Evolutionary conservation across 768 basidiomycete species (phyloP).

Genomic region (Rhodotorula toruloides): DNA sequence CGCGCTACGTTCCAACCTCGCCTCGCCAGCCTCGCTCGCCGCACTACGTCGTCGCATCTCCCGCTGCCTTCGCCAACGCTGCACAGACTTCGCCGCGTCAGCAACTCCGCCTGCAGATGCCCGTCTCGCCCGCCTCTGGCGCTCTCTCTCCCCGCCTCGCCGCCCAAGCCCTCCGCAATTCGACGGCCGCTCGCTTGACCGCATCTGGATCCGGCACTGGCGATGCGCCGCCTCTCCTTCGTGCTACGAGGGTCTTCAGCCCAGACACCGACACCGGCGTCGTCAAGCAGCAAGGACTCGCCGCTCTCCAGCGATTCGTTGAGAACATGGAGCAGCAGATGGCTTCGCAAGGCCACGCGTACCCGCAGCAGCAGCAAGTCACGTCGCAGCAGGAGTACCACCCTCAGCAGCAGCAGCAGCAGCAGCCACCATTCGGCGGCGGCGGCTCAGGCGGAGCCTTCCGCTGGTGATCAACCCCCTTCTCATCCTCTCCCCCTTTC

Average conservation of each 20-base stretch:
- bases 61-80: background rate
- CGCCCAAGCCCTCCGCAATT: slow-evolving; percentile 33
- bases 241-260: slow-evolving; percentile 40
- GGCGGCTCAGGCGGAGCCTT: too few species aligned
- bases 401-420: background rate
- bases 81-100: background rate
- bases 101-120: slow-evolving; percentile 7
- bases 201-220: slow-evolving; percentile 16
- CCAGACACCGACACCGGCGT: slow-evolving; percentile 40
- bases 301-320: slow-evolving; percentile 42
- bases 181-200: slow-evolving; percentile 31
- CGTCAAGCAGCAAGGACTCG: slow-evolving; percentile 41
- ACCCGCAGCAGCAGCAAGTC: background rate
- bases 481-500: too few species aligned
- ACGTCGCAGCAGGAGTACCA: background rate
- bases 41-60: background rate
- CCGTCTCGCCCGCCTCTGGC: background rate
- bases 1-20: slow-evolving; percentile 33
- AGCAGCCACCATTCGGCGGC: background rate
- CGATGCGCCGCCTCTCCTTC: slow-evolving; percentile 32
- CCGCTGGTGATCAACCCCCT: too few species aligned
- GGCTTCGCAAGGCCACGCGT: too few species aligned
- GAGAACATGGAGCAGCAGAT: slow-evolving; percentile 41
- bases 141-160: slow-evolving; percentile 16
- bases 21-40: slow-evolving; percentile 20